phyloP scores from a whole-genome alignment of 805 yeast species.

The Clavispora carvajalis region DNA sequence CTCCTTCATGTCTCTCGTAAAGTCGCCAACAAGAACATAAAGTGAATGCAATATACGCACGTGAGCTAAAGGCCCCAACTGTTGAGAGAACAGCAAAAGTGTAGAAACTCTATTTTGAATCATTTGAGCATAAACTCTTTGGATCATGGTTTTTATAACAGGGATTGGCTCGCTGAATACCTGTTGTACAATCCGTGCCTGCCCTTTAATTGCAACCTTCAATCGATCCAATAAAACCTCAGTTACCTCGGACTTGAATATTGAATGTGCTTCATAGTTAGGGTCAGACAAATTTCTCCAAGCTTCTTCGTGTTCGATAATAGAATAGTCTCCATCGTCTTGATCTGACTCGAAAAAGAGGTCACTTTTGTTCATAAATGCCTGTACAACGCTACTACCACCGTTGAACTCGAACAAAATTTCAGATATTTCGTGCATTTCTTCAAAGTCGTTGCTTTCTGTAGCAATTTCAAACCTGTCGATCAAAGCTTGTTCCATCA shows the following conservation, averaged over 20 bases:
- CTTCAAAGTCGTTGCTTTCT: constrained; percentile 58
- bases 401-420: constrained; percentile 77
- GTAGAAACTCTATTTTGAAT: constrained; percentile 52
- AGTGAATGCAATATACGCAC: constrained; percentile 68
- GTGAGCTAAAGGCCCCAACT: constrained; percentile 63
- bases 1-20: constrained; percentile 61
- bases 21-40: constrained; percentile 52
- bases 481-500: constrained; percentile 67
- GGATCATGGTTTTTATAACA: constrained; percentile 66
- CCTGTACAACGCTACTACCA: constrained; percentile 75
- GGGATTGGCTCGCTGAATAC: constrained; percentile 69
- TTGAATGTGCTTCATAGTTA: constrained; percentile 31
- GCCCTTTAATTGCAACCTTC: constrained; percentile 57
- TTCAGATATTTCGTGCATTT: constrained; percentile 71
- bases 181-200: constrained; percentile 64
- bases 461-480: constrained; percentile 72
- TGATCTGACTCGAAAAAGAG: constrained; percentile 45
- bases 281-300: constrained; percentile 67
- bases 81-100: constrained; percentile 56
- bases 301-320: constrained; percentile 39
- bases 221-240: constrained; percentile 47
- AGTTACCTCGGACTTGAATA: constrained; percentile 48
- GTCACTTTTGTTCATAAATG: constrained; percentile 75
- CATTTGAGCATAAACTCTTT: constrained; percentile 72
- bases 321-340: constrained; percentile 28